These are phyloP conservation scores for Clitoria ternatea DNA, from an alignment of 306 rosid genomes.

Conservation along the genomic window DNA sequence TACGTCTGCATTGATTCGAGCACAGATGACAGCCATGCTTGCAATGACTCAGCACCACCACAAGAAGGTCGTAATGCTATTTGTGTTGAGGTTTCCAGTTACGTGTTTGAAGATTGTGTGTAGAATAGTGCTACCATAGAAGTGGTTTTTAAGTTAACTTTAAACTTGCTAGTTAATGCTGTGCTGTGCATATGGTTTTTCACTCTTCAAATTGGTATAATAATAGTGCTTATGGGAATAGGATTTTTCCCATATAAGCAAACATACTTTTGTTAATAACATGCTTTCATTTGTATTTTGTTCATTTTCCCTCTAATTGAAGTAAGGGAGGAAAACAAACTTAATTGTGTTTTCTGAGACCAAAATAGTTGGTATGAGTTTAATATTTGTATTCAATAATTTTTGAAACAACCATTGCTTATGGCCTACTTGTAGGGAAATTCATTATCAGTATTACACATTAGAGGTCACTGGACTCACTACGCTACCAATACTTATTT, in stretches of 20 bases:
- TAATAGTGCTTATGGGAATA: neutral
- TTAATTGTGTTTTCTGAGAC: neutral
- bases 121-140: neutral
- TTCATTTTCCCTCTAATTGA: neutral
- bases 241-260: no score
- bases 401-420: neutral
- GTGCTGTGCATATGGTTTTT: neutral
- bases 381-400: neutral
- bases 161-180: neutral
- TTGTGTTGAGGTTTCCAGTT: neutral
- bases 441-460: constrained; percentile 1
- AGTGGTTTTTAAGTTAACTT: neutral
- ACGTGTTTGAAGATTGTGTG: neutral
- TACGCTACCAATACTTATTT: neutral
- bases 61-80: constrained; percentile 53
- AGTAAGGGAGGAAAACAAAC: neutral
- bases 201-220: neutral
- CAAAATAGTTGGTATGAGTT: neutral
- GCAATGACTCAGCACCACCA: constrained; percentile 87
- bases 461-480: neutral
- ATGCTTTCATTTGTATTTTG: neutral
- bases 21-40: constrained; percentile 98
- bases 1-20: constrained; percentile 79
- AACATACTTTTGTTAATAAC: no score
- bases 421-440: neutral